A percentile compares a stretch with the other conserved stretches of the same genome.
phyloP scores from a whole-genome alignment of 176 grass and related monocot species.

The Olyra latifolia region DNA sequence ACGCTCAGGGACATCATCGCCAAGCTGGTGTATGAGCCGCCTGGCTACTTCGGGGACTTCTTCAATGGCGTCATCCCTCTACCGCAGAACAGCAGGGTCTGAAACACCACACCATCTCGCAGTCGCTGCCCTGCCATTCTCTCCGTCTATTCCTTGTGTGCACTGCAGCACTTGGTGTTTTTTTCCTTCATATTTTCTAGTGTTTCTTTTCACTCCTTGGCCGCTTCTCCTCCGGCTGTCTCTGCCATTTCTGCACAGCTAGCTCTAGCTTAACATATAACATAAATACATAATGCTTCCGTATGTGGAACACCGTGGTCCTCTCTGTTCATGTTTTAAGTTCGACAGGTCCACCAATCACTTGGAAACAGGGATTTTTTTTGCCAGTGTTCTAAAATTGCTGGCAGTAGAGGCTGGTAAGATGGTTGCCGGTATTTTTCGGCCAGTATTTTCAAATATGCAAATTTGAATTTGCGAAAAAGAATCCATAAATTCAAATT shows the following conservation, averaged over 20 bases:
- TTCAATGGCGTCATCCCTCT: conserved; percentile 81
- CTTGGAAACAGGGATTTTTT: too few species aligned
- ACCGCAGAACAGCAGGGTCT: conserved; percentile 67
- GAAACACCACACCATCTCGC: conserved; percentile 3
- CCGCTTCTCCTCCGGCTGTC: neutral
- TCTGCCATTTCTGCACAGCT: neutral
- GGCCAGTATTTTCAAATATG: too few species aligned
- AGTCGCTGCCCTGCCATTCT: neutral
- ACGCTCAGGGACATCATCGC: conserved; percentile 86
- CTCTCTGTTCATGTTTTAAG: neutral
- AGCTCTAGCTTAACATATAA: conserved; percentile 12
- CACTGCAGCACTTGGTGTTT: neutral
- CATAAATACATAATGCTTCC: conserved; percentile 29
- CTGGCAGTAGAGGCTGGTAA: too few species aligned
- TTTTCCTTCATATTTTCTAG: neutral
- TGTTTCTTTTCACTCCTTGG: neutral
- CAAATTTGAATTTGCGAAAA: too few species aligned
- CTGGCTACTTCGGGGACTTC: conserved; percentile 87
- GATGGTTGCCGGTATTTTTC: too few species aligned
- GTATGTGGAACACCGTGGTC: neutral
- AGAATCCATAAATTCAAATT: too few species aligned
- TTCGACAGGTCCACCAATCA: neutral
- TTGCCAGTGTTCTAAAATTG: too few species aligned
- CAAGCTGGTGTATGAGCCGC: conserved; percentile 80
- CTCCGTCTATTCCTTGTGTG: neutral